Conservation (phyloP, 2,329 filamentous ascomycete genomes). For the Lasiodiplodia sp. region DNA sequence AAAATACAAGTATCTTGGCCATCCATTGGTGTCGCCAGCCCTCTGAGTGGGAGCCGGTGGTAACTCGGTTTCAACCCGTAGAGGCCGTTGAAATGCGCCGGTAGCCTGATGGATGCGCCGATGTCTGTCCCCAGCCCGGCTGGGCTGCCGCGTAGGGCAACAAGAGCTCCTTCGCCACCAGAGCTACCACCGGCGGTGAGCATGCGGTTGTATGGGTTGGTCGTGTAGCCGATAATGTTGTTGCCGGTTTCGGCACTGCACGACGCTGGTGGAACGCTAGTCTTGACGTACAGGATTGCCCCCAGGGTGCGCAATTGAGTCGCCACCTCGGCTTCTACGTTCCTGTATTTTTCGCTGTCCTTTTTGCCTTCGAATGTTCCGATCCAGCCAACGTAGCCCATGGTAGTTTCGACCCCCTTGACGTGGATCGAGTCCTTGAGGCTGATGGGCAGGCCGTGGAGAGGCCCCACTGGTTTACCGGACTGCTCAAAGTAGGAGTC, state of each 20-base stretch:
- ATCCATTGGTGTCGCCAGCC: constrained; percentile 66
- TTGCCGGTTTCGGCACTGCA: constrained; percentile 66
- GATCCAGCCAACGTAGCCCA: constrained; percentile 73
- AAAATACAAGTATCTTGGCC: constrained; percentile 70
- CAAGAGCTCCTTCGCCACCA: constrained; percentile 65
- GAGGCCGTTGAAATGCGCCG: constrained; percentile 65
- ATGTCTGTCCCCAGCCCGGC: constrained; percentile 66
- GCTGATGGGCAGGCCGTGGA: constrained; percentile 58
- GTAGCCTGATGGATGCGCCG: constrained; percentile 65
- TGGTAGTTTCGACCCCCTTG: constrained; percentile 53
- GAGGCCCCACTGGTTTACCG: constrained; percentile 50
- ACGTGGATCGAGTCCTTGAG: constrained; percentile 60
- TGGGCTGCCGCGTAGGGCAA: constrained; percentile 61
- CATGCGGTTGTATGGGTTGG: constrained; percentile 64
- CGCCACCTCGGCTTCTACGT: constrained; percentile 64
- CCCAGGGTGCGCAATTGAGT: constrained; percentile 59
- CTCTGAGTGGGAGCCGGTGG: constrained; percentile 56
- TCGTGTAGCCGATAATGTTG: constrained; percentile 66
- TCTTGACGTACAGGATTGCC: constrained; percentile 64
- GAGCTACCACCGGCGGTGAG: constrained; percentile 65
- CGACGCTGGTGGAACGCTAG: constrained; percentile 63
- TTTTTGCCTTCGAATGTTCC: constrained; percentile 65
- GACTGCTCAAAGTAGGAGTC: constrained; percentile 49
- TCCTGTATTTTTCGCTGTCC: constrained; percentile 58
- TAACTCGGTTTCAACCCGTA: constrained; percentile 63